Base-by-base conservation (phyloP, 2,329 filamentous ascomycete species). In the Xylaria sp. region DNA sequence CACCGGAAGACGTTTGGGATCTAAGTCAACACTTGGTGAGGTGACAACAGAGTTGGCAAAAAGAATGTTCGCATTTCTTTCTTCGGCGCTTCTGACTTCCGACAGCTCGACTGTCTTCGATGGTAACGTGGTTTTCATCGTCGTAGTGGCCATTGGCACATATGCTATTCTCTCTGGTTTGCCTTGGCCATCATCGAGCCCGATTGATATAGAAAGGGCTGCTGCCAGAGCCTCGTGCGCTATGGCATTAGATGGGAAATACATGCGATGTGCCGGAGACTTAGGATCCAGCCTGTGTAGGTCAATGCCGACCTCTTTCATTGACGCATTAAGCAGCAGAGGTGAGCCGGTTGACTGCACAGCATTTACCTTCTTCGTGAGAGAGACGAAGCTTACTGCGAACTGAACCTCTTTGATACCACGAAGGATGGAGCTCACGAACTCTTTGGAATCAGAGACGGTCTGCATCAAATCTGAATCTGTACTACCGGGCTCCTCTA, bases 401-500 rank as follows among this genome's bases (percentile, higher is more conserved):
- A 99, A 92, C 76, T 99, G 95, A 12, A 99, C 91, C 76, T 99
- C 95, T 74, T 97, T 96, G 68, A 99, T 92, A 54, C 95, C 95
- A 46, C 92, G 87, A 52, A 99, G 81, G 43, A 97, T 89, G 0
- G 95, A 97, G 74, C 91, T 92, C 59, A 94, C 85, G 73, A 99
- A 95, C 66, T 97, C 93, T 71, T 94, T 94, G 0, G 93, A 97
- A 72, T 97, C 94, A 0, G 94, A 94, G 0, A 97, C 91, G 0
- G 91, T 90, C 74, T 92, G 90, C 59, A 94, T 89, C 60, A 97
- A 84, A 31, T 87, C 84, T 57, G 92, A 87, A 63, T 84, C 81
- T 21, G 83, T 82, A 64, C 79, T 91, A n/a, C 87, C 88, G 8
- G 90, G 87, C 33, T 84, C 80, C 35, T 90, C 88, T 19, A 91